A percentile compares a stretch with the other conserved stretches of the same genome.
phyloP scores from a whole-genome alignment of 495 filamentous ascomycete genomes.

The Hyaloscypha bicolor region DNA sequence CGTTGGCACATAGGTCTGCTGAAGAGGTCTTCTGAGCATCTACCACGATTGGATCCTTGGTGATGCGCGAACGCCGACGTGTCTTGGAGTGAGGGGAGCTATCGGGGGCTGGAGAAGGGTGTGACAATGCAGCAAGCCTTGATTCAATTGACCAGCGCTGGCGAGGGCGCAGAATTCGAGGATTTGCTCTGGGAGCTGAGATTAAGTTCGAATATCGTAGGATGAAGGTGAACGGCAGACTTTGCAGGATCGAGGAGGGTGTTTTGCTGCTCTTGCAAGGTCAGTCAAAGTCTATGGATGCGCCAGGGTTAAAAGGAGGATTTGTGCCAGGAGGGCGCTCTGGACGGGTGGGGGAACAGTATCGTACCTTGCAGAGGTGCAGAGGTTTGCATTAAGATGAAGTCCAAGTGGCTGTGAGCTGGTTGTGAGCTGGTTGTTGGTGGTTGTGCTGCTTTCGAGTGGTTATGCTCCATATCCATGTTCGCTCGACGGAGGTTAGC shows the following conservation, averaged over 20 bases:
- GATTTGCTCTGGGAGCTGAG: not conserved
- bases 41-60: slow-evolving; percentile 21
- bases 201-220: slow-evolving; percentile 5
- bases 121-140: not conserved
- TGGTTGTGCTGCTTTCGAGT: not conserved
- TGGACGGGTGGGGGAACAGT: not conserved
- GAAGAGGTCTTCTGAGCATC: slow-evolving; percentile 26
- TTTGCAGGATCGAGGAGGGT: not conserved
- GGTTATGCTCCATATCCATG: not conserved
- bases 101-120: not conserved
- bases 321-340: not conserved
- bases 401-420: not conserved
- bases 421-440: not conserved
- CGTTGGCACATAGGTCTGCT: slow-evolving; percentile 36
- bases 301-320: not conserved
- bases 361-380: not conserved
- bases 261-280: not conserved
- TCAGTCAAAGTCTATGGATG: not conserved
- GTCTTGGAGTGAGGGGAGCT: not conserved
- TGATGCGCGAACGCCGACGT: slow-evolving; percentile 18
- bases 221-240: not conserved
- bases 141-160: not conserved
- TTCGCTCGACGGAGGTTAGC: too few relatives aligned
- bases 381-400: not conserved
- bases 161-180: not conserved